Base-by-base conservation (phyloP, 2,329 filamentous ascomycete species). In the Penicillium decumbens region DNA sequence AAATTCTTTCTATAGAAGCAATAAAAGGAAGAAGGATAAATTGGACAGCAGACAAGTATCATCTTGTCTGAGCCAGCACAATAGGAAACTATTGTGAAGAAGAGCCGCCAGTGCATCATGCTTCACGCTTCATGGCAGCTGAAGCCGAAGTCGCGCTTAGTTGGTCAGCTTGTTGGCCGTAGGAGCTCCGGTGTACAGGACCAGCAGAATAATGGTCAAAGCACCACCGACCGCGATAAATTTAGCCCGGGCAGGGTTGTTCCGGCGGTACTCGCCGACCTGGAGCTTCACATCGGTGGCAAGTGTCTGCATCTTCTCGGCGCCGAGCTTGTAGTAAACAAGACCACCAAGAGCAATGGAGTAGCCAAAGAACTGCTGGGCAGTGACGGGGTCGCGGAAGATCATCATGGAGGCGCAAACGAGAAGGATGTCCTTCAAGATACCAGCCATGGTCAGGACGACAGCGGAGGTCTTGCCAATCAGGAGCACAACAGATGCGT, bases 391-490 rank as follows among this genome's bases (percentile, higher is more conserved):
- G 50, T 87, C 88, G 55, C 77, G 76, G 83, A 87, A 91, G 65
- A 91, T 84, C 62, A 88, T 65, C 69, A 91, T 85, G 49, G 85
- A 88, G 47, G 82, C 78, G 53, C 79, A 75, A 57, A 92, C 87
- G 46, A 93, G 83, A 49, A 92, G 80, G 54, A 92, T 89, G 66
- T 89, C 87, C 72, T 92, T 92, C 64, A 91, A 80, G 55, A 92
- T 88, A 65, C 88, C 87, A 49, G 84, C 88, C 33, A 92, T 81
- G 29, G 87, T 89, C 70, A 92, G 84, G 64, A 90, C 87, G 40
- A 93, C 81, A 49, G 85, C 85, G 4, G 88, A 92, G 7, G 88
- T 92, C 73, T 87, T 89, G 67, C 88, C 87, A 63, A 92, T 92
- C 71, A 93, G 69, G 71, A 89, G 87, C 13, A 92, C 87, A 58